Percentiles rank a stretch among this genome's conserved stretches.
Conservation (phyloP, 352 stramenopile genomes). For the Globisporangium solare region DNA sequence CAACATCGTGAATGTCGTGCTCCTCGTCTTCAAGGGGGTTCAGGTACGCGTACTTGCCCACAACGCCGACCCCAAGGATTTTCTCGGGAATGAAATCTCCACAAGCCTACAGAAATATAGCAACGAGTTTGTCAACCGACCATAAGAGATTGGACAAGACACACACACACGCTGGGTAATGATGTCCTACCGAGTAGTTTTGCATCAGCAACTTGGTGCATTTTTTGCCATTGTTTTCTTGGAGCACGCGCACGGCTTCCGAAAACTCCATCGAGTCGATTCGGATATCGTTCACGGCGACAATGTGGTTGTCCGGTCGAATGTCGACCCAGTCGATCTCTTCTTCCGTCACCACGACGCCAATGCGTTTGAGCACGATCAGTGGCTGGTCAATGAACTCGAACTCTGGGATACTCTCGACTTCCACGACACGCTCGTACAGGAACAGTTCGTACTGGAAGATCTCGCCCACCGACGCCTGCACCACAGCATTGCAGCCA, state of each 20-base stretch:
- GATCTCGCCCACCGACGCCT: conserved; percentile 81
- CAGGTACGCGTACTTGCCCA: conserved; percentile 79
- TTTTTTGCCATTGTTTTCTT: conserved; percentile 83
- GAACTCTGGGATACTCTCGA: conserved; percentile 83
- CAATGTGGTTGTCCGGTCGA: conserved; percentile 80
- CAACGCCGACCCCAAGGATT: conserved; percentile 72
- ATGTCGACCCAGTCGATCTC: conserved; percentile 81
- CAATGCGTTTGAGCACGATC: conserved; percentile 84
- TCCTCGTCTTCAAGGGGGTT: conserved; percentile 51
- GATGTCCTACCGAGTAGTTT: conserved; percentile 76
- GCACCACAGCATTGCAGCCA: conserved; percentile 79
- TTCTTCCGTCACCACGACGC: conserved; percentile 61
- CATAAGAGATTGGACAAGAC: too few species aligned
- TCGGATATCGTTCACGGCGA: conserved; percentile 83
- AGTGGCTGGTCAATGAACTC: conserved; percentile 85
- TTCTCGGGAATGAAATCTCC: conserved; percentile 87
- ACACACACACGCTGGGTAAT: too few species aligned
- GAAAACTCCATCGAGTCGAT: conserved; percentile 83
- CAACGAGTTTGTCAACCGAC: too few species aligned
- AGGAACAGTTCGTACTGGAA: conserved; percentile 88
- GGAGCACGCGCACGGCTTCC: conserved; percentile 69
- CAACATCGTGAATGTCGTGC: conserved; percentile 16
- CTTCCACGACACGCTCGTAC: conserved; percentile 85
- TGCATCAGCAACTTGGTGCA: conserved; percentile 87
- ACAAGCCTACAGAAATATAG: conserved; percentile 30